phyloP scores from a whole-genome alignment of 495 filamentous ascomycete genomes.

The Paragyromitra xinjiangensis region DNA sequence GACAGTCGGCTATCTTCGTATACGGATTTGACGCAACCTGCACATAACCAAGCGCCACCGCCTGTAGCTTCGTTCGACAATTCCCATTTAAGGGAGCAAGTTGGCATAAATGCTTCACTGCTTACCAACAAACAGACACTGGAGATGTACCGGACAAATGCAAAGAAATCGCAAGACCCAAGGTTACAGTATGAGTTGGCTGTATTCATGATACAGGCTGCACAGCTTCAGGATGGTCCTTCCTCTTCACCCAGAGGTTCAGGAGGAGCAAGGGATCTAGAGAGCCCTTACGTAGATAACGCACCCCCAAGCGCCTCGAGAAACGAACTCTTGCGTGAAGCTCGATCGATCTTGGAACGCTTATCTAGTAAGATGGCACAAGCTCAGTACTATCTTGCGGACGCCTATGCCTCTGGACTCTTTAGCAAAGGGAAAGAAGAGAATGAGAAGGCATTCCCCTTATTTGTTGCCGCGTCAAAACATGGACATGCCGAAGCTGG shows the following conservation, averaged over 20 bases:
- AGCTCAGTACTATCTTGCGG: constrained; percentile 95
- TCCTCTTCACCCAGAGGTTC: constrained; percentile 60
- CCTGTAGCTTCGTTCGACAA: constrained; percentile 79
- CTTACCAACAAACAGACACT: constrained; percentile 89
- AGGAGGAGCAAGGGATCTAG: constrained; percentile 58
- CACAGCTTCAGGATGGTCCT: constrained; percentile 65
- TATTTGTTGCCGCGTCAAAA: constrained; percentile 93
- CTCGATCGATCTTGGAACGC: constrained; percentile 84
- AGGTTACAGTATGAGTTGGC: constrained; percentile 94
- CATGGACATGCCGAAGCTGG: constrained; percentile 97
- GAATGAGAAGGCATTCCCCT: constrained; percentile 85
- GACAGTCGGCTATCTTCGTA: constrained; percentile 82
- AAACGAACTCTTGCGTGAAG: constrained; percentile 81
- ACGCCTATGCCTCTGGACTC: constrained; percentile 91
- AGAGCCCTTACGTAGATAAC: constrained; percentile 60
- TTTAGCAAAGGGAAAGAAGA: constrained; percentile 94
- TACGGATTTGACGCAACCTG: constrained; percentile 84
- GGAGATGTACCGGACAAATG: constrained; percentile 95
- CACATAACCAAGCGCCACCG: constrained; percentile 84
- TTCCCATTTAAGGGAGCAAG: constrained; percentile 73
- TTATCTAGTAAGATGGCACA: constrained; percentile 88
- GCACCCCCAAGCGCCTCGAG: constrained; percentile 61
- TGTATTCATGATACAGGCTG: constrained; percentile 86
- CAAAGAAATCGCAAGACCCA: constrained; percentile 93
- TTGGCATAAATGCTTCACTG: constrained; percentile 87